Evolutionary conservation across 2,329 filamentous ascomycete species (phyloP).

Genomic region (Thelonectria blattea): DNA sequence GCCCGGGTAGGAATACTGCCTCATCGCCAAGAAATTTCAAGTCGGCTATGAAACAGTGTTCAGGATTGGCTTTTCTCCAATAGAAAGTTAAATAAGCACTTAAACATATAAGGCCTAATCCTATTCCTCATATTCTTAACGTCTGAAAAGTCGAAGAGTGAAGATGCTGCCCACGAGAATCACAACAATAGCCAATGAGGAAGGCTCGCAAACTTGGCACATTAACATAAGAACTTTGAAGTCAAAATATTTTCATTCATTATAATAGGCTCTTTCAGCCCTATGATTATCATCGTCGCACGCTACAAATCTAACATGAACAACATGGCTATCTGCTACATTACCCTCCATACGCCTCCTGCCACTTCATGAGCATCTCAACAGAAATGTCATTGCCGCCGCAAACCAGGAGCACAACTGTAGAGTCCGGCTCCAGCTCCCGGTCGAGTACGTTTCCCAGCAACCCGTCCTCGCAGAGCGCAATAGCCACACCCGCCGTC

Average conservation of each 20-base stretch:
- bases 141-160: too few relatives aligned
- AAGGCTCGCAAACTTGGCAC: too few relatives aligned
- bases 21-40: too few relatives aligned
- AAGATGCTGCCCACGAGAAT: too few relatives aligned
- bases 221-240: too few relatives aligned
- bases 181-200: too few relatives aligned
- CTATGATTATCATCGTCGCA: not conserved
- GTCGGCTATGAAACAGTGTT: too few relatives aligned
- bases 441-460: conserved; percentile 25
- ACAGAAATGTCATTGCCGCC: conserved; percentile 43
- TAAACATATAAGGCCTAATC: too few relatives aligned
- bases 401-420: conserved; percentile 41
- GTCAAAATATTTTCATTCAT: not conserved
- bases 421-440: conserved; percentile 34
- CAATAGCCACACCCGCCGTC: conserved; percentile 39
- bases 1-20: too few relatives aligned
- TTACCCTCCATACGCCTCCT: conserved; percentile 26
- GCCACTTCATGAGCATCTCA: conserved; percentile 38
- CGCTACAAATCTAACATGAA: conserved; percentile 1
- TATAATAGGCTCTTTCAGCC: not conserved
- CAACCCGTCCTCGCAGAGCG: conserved; percentile 37
- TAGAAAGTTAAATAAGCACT: too few relatives aligned
- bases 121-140: too few relatives aligned
- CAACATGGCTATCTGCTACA: not conserved
- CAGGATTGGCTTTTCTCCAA: too few relatives aligned